Evolutionary conservation across 2,329 filamentous ascomycete species (phyloP).

Genomic region (Nannizzia gypsea): DNA sequence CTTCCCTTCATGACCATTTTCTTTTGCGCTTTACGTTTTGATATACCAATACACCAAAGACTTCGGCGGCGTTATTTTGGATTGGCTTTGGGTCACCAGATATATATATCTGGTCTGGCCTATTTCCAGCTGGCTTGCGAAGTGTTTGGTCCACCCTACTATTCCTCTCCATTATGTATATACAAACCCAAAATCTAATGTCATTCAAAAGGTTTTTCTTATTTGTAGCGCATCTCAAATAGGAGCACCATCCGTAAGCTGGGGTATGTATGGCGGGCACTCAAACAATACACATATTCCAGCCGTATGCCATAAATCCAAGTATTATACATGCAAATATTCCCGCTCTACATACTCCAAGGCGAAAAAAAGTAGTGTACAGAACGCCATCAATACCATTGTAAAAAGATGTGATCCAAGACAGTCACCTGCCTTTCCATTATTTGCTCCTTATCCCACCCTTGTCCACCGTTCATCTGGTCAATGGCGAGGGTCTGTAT

Average conservation of each 20-base stretch:
- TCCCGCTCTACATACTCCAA: background rate
- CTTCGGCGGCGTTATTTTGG: slow-evolving; percentile 1
- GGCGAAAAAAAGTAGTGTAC: background rate
- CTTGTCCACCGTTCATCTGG: background rate
- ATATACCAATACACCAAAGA: background rate
- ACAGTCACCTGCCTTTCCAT: background rate
- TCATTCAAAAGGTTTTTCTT: background rate
- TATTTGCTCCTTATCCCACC: background rate
- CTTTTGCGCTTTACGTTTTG: background rate
- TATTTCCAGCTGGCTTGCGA: background rate
- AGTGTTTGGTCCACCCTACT: background rate
- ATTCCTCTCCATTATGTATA: background rate
- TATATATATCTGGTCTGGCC: background rate
- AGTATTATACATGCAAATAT: slow-evolving; percentile 2
- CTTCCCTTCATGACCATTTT: background rate
- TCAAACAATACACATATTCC: background rate
- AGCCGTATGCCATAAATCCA: slow-evolving; percentile 2
- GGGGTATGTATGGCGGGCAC: background rate
- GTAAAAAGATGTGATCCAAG: background rate
- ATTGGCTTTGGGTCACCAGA: background rate
- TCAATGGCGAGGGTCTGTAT: background rate
- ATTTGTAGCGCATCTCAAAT: background rate
- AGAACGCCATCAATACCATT: slow-evolving; percentile 1
- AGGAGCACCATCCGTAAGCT: background rate
- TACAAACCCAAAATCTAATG: background rate